phyloP scores from a whole-genome alignment of 2,329 filamentous ascomycete species.

The Hymenoscyphus infarciens region DNA sequence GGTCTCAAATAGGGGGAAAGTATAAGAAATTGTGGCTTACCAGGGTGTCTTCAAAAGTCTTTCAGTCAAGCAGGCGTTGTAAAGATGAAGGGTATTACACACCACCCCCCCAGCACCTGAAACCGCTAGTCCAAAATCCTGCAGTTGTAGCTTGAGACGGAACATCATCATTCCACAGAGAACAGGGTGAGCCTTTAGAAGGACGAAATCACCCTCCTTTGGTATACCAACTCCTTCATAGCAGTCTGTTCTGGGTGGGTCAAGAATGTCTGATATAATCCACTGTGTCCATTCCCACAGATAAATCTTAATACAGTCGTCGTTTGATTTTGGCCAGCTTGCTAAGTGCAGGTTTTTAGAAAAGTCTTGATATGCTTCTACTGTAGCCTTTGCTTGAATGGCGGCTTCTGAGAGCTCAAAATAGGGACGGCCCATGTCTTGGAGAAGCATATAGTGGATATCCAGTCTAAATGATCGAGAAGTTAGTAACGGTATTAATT shows the following conservation, averaged over 20 bases:
- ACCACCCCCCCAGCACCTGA: slow-evolving; percentile 8
- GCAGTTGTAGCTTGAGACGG: neutral
- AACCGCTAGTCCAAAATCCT: neutral
- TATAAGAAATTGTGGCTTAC: neutral
- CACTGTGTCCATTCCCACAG: neutral
- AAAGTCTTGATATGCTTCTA: slow-evolving; percentile 3
- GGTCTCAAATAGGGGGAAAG: too few relatives aligned
- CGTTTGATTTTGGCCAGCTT: neutral
- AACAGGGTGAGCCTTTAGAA: slow-evolving; percentile 8
- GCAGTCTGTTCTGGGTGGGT: too few relatives aligned
- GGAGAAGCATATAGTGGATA: slow-evolving; percentile 5
- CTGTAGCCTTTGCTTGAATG: neutral
- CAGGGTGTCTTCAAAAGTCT: neutral
- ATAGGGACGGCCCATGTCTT: slow-evolving; percentile 2
- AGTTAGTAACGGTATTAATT: too few relatives aligned
- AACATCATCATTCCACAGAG: slow-evolving; percentile 11
- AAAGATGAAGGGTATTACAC: slow-evolving; percentile 7
- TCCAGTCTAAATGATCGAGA: too few relatives aligned
- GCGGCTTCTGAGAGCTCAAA: slow-evolving; percentile 5
- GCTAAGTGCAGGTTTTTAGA: neutral
- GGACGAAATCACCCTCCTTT: neutral
- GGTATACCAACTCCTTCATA: too few relatives aligned
- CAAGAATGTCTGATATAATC: neutral
- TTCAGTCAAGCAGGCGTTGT: slow-evolving; percentile 9
- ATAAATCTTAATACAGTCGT: neutral